A percentile compares a stretch with the other conserved stretches of the same genome.
Evolutionary conservation across 2,329 filamentous ascomycete genomes (phyloP).

Genomic region (Trichophyton schoenleinii): DNA sequence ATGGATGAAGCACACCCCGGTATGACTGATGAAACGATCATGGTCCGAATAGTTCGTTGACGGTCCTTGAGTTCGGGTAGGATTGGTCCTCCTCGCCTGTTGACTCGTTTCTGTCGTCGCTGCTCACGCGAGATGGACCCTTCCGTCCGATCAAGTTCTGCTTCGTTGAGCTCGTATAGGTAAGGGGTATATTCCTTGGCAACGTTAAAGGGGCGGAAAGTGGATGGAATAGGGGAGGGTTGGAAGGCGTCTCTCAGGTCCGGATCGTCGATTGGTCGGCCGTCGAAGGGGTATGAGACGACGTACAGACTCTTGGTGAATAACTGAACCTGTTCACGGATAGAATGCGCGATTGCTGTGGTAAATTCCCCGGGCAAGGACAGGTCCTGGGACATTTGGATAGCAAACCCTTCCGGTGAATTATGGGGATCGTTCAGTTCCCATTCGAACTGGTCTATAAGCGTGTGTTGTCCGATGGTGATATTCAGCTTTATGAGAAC

Average conservation of each 20-base stretch:
- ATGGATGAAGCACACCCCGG: conserved; percentile 69
- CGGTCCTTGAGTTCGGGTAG: conserved; percentile 93
- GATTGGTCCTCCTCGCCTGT: conserved; percentile 79
- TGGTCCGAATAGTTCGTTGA: conserved; percentile 80
- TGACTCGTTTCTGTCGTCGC: conserved; percentile 85
- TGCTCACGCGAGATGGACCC: conserved; percentile 89
- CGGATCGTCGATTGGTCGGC: conserved; percentile 79
- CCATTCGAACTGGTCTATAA: conserved; percentile 98
- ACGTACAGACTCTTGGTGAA: conserved; percentile 91
- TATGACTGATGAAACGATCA: conserved; percentile 83
- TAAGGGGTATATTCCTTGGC: conserved; percentile 92
- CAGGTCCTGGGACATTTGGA: conserved; percentile 76
- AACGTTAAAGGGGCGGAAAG: conserved; percentile 82
- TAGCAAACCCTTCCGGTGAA: conserved; percentile 86
- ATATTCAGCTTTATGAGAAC: conserved; percentile 93
- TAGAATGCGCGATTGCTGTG: conserved; percentile 94
- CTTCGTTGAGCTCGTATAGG: conserved; percentile 84
- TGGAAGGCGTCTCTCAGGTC: conserved; percentile 79
- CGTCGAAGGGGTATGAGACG: conserved; percentile 88
- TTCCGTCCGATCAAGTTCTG: conserved; percentile 80
- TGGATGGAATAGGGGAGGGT: conserved; percentile 64
- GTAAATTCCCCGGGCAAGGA: conserved; percentile 91
- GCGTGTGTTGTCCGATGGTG: conserved; percentile 84
- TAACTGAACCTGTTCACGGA: conserved; percentile 87
- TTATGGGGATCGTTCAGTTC: conserved; percentile 93